phyloP scores from a whole-genome alignment of 2,329 filamentous ascomycete species.

The Claviceps digitariae region DNA sequence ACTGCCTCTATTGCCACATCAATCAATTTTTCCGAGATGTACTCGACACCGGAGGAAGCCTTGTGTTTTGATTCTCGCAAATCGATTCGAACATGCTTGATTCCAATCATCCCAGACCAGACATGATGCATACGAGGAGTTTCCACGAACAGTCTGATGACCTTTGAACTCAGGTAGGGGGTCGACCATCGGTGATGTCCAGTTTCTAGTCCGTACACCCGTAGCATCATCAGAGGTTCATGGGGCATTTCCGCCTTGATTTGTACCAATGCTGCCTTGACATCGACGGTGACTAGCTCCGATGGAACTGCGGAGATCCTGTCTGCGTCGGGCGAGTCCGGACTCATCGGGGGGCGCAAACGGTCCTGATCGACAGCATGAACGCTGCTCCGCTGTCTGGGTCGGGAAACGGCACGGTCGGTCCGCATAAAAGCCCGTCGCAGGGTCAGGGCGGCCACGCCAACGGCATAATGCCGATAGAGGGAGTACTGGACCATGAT shows the following conservation, averaged over 20 bases:
- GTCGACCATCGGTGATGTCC: constrained; percentile 79
- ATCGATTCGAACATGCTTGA: constrained; percentile 71
- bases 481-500: constrained; percentile 81
- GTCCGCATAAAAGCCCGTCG: constrained; percentile 52
- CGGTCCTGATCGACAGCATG: constrained; percentile 9
- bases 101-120: constrained; percentile 76
- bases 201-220: constrained; percentile 69
- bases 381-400: constrained; percentile 17
- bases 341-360: constrained; percentile 22
- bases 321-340: constrained; percentile 15
- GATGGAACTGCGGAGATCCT: constrained; percentile 20
- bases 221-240: constrained; percentile 84
- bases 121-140: constrained; percentile 68
- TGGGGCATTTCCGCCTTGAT: constrained; percentile 78
- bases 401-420: constrained; percentile 25
- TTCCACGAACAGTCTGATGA: constrained; percentile 77
- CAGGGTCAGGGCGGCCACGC: constrained; percentile 66
- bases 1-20: constrained; percentile 79
- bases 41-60: constrained; percentile 37
- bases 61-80: constrained; percentile 65
- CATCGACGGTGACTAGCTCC: constrained; percentile 70
- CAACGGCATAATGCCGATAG: constrained; percentile 81
- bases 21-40: constrained; percentile 64
- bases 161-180: constrained; percentile 64
- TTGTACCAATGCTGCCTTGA: constrained; percentile 71